Percentiles rank a stretch among this genome's conserved stretches.
These are phyloP conservation scores for Aspergillus aculeatinus DNA, from an alignment of 2,329 filamentous ascomycete species.

Conservation along the genomic window DNA sequence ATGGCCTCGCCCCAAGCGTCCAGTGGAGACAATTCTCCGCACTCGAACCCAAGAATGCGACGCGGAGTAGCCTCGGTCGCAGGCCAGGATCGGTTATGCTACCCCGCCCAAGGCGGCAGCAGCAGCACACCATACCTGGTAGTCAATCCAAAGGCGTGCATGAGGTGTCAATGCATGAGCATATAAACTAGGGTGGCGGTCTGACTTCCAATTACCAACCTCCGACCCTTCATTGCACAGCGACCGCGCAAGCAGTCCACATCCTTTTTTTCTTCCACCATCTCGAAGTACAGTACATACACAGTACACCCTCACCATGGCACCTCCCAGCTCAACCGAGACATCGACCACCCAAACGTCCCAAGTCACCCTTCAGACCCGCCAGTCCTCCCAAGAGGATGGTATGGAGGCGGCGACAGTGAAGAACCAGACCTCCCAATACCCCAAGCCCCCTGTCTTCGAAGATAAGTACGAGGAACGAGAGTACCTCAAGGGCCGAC, in stretches of 20 bases:
- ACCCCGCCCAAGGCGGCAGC: background rate
- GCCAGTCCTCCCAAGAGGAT: conserved; percentile 24
- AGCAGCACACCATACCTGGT: background rate
- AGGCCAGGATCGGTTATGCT: background rate
- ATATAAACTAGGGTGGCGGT: too few relatives aligned
- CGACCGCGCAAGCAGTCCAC: too few relatives aligned
- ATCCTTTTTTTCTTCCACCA: too few relatives aligned
- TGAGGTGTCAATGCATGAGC: background rate
- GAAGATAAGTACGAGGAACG: conserved; percentile 49
- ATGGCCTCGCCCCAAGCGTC: too few relatives aligned
- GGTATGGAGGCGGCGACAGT: conserved; percentile 29
- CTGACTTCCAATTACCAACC: background rate
- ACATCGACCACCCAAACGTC: conserved; percentile 17
- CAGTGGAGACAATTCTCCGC: too few relatives aligned
- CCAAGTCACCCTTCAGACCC: conserved; percentile 17
- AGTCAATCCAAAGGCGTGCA: background rate
- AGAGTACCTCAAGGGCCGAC: conserved; percentile 55
- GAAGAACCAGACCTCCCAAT: conserved; percentile 25
- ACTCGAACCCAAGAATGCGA: background rate
- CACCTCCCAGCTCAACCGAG: conserved; percentile 16
- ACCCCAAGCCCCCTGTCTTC: conserved; percentile 39
- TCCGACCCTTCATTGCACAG: background rate
- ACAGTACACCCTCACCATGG: conserved; percentile 11
- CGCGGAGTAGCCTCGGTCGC: background rate
- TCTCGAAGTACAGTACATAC: background rate